phyloP scores from a whole-genome alignment of 768 basidiomycete species.

The Chalciporus pseudorubinellus region DNA sequence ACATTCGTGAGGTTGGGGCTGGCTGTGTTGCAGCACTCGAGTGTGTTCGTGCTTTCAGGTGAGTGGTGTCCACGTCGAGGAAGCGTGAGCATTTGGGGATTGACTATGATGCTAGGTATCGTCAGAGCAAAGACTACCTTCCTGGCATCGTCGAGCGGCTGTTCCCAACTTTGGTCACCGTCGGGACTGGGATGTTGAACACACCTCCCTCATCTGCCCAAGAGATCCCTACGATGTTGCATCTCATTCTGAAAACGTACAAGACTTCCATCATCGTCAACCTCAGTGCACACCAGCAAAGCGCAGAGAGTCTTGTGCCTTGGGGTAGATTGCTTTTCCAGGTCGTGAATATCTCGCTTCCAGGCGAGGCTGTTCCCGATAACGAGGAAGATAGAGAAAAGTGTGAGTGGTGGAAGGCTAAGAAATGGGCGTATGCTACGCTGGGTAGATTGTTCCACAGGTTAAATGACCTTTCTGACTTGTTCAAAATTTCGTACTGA shows the following conservation, averaged over 20 bases:
- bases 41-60: slow-evolving; percentile 58
- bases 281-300: slow-evolving; percentile 73
- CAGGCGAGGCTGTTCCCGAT: slow-evolving; percentile 60
- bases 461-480: slow-evolving; percentile 28
- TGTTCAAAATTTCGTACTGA: slow-evolving; percentile 5
- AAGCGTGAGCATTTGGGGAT: slow-evolving; percentile 16
- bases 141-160: slow-evolving; percentile 57
- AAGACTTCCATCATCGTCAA: slow-evolving; percentile 76
- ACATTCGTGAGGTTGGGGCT: slow-evolving; percentile 74
- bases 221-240: slow-evolving; percentile 80
- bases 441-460: slow-evolving; percentile 79
- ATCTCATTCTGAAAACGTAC: slow-evolving; percentile 86
- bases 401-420: slow-evolving; percentile 87
- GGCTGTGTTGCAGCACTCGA: slow-evolving; percentile 80
- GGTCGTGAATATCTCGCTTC: slow-evolving; percentile 71
- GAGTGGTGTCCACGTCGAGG: neutral
- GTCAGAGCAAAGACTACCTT: slow-evolving; percentile 58
- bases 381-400: slow-evolving; percentile 75
- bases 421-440: slow-evolving; percentile 90
- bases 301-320: slow-evolving; percentile 70
- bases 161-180: slow-evolving; percentile 74
- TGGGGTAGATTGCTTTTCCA: slow-evolving; percentile 86
- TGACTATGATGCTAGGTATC: slow-evolving; percentile 59
- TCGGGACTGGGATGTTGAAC: slow-evolving; percentile 67
- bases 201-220: slow-evolving; percentile 57